phyloP scores from a whole-genome alignment of 139 green algal species.

The Parachlorella kessleri region DNA sequence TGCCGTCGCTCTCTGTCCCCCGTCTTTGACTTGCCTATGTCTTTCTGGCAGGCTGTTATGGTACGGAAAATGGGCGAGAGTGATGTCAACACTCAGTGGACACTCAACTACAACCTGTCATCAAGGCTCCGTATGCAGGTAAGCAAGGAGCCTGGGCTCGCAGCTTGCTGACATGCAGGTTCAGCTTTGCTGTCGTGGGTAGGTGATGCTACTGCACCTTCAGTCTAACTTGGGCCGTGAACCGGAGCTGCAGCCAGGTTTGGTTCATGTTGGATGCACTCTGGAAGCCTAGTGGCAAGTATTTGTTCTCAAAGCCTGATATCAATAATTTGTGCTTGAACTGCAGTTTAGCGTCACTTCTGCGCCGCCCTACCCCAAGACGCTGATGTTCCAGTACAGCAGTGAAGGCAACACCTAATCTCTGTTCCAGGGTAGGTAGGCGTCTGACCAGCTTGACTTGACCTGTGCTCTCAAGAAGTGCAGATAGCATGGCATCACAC shows the following conservation, averaged over 20 bases:
- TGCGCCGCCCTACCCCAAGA: constrained; percentile 63
- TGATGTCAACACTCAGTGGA: constrained; percentile 81
- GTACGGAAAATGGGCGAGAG: constrained; percentile 76
- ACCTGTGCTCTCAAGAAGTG: too few species aligned
- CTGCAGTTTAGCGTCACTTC: constrained; percentile 74
- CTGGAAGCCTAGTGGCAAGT: not conserved
- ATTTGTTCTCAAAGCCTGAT: not conserved
- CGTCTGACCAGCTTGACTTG: too few species aligned
- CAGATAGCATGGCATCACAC: too few species aligned
- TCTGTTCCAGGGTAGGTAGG: too few species aligned
- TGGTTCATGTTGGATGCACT: not conserved
- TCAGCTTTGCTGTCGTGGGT: too few species aligned
- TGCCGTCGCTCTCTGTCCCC: not conserved
- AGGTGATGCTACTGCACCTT: not conserved
- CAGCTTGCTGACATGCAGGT: too few species aligned
- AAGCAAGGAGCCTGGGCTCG: too few species aligned
- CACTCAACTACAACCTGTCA: constrained; percentile 84
- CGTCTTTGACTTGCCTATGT: not conserved
- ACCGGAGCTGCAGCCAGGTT: not conserved
- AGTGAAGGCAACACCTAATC: not conserved
- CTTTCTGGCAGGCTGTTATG: constrained; percentile 66
- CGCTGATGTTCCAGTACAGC: constrained; percentile 64
- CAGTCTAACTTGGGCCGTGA: not conserved
- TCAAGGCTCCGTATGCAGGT: constrained; percentile 79
- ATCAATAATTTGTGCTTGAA: not conserved